These are phyloP conservation scores for Exophiala xenobiotica DNA, from an alignment of 2,329 filamentous ascomycete species.

Conservation along the genomic window DNA sequence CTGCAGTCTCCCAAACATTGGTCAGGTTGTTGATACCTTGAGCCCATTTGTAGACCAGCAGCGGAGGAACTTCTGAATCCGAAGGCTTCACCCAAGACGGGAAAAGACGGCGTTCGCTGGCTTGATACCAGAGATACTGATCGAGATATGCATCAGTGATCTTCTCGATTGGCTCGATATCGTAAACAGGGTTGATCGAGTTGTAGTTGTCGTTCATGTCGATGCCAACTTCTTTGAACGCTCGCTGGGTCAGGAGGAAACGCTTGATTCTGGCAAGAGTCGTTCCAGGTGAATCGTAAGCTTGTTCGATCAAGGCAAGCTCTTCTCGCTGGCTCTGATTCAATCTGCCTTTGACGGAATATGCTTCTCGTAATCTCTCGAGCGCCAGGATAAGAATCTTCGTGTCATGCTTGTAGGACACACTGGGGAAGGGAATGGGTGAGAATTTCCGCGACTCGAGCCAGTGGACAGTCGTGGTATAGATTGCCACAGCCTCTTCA, in stretches of 20 bases:
- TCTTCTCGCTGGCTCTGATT: constrained; percentile 98
- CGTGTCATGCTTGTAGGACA: constrained; percentile 99
- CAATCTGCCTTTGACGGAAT: constrained; percentile 93
- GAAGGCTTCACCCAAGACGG: constrained; percentile 99
- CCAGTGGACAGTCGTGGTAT: constrained; percentile 98
- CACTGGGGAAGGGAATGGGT: constrained; percentile 96
- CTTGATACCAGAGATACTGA: constrained; percentile 99
- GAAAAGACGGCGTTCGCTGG: constrained; percentile 94
- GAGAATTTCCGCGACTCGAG: constrained; percentile 97
- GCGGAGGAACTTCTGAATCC: constrained; percentile 91
- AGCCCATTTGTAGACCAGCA: constrained; percentile 97
- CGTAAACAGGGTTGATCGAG: constrained; percentile 98
- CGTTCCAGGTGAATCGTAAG: constrained; percentile 95
- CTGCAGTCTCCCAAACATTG: constrained; percentile 88
- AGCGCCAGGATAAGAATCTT: constrained; percentile 96
- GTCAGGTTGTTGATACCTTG: constrained; percentile 98
- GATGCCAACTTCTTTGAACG: constrained; percentile 98
- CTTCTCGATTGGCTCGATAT: constrained; percentile 98
- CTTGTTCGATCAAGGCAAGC: constrained; percentile 93
- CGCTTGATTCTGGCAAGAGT: constrained; percentile 96
- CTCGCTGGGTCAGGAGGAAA: constrained; percentile 92
- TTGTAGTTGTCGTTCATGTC: constrained; percentile 99
- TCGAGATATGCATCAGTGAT: constrained; percentile 98
- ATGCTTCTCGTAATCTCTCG: constrained; percentile 88
- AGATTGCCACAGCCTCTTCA: constrained; percentile 97